phyloP scores from a whole-genome alignment of 2,329 filamentous ascomycete species.

The Fusarium annulatum region DNA sequence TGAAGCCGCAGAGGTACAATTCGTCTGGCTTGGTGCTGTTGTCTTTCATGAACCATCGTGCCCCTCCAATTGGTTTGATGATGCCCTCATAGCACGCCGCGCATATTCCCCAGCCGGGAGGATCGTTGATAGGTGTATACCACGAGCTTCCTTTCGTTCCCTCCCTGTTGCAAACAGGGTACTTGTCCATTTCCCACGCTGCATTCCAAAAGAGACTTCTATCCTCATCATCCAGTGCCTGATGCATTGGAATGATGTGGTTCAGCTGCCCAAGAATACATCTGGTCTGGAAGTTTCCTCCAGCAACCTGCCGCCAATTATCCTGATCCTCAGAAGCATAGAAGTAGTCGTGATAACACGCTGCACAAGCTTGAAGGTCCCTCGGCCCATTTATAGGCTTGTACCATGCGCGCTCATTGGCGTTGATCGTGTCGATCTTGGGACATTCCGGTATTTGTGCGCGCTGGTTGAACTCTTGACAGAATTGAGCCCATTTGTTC shows the following conservation, averaged over 20 bases:
- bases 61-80: constrained; percentile 46
- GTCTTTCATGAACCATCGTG: constrained; percentile 46
- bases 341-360: constrained; percentile 54
- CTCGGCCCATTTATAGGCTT: constrained; percentile 39
- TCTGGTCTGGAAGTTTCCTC: constrained; percentile 31
- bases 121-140: constrained; percentile 50
- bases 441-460: constrained; percentile 46
- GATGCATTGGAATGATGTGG: constrained; percentile 46
- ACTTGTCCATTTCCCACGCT: constrained; percentile 40
- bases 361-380: constrained; percentile 49
- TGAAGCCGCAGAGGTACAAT: constrained; percentile 50
- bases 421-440: constrained; percentile 24
- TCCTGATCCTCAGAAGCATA: constrained; percentile 45
- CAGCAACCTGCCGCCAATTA: constrained; percentile 36
- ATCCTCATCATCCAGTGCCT: constrained; percentile 46
- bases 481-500: constrained; percentile 51
- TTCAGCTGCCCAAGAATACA: constrained; percentile 49
- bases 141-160: constrained; percentile 48
- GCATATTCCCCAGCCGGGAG: constrained; percentile 51
- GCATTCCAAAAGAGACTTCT: constrained; percentile 50
- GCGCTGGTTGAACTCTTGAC: constrained; percentile 44
- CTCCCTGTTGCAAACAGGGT: constrained; percentile 46
- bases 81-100: constrained; percentile 50
- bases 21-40: constrained; percentile 16
- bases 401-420: constrained; percentile 49